These are phyloP conservation scores for Biscogniauxia mediterranea DNA, from an alignment of 2,329 filamentous ascomycete genomes.

Conservation along the genomic window DNA sequence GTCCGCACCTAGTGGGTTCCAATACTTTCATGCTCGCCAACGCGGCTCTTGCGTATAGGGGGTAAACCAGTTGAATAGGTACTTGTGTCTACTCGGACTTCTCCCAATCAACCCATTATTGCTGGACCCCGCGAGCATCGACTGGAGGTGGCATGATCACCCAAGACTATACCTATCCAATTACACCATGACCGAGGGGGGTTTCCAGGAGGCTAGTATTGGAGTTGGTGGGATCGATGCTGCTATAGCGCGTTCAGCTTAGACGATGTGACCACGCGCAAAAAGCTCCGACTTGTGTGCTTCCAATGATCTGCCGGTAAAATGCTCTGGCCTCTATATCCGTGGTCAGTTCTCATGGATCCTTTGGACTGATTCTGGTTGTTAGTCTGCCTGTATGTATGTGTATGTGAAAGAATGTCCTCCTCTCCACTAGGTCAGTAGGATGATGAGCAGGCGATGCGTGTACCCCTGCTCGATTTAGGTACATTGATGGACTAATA, in stretches of 20 bases:
- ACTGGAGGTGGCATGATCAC: background rate
- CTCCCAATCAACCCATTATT: too few relatives aligned
- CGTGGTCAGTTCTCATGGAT: background rate
- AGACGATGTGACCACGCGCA: background rate
- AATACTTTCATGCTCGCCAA: background rate
- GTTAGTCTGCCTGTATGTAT: background rate
- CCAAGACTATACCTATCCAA: background rate
- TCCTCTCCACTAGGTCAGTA: too few relatives aligned
- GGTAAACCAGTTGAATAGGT: too few relatives aligned
- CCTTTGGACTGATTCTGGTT: too few relatives aligned
- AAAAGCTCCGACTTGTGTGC: background rate
- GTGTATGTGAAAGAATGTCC: background rate
- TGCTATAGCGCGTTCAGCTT: background rate
- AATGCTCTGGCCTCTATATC: background rate
- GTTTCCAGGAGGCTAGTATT: background rate
- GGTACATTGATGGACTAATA: too few relatives aligned
- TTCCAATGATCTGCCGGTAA: background rate
- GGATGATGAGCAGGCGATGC: background rate
- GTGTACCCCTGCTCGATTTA: background rate
- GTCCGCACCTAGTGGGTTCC: background rate
- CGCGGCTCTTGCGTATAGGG: background rate
- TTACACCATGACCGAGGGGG: background rate
- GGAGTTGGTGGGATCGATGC: background rate
- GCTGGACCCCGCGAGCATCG: too few relatives aligned
- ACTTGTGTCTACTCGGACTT: too few relatives aligned